A percentile compares a stretch with the other conserved stretches of the same genome.
Evolutionary conservation across 352 stramenopile genomes (phyloP).

Genomic region (Globisporangium alternatum): DNA sequence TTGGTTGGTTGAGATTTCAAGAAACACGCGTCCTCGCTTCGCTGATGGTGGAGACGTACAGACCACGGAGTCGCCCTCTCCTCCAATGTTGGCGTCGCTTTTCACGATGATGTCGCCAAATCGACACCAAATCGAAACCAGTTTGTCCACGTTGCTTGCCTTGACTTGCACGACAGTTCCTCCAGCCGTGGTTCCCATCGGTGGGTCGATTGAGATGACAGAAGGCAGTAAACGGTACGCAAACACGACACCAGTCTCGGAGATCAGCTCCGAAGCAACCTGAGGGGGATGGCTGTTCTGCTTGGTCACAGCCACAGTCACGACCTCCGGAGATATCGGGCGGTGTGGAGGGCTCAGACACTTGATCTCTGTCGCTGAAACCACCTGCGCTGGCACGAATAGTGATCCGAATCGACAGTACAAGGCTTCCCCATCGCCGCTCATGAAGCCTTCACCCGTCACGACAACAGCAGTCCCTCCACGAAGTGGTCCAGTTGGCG

Average conservation of each 20-base stretch:
- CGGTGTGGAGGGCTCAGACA: conserved; percentile 30
- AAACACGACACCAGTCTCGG: conserved; percentile 22
- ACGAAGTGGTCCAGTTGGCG: conserved; percentile 32
- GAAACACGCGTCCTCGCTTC: conserved; percentile 15
- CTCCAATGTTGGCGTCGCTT: neutral
- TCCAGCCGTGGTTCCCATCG: conserved; percentile 16
- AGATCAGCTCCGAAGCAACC: neutral
- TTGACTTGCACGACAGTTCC: conserved; percentile 24
- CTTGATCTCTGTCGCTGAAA: conserved; percentile 12
- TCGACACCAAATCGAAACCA: conserved; percentile 27
- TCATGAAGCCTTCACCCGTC: conserved; percentile 30
- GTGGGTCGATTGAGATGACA: conserved; percentile 24
- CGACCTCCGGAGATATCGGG: conserved; percentile 13
- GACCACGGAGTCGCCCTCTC: conserved; percentile 1
- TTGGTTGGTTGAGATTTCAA: conserved; percentile 44
- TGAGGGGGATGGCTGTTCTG: neutral
- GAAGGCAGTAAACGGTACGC: conserved; percentile 31
- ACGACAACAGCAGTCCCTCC: conserved; percentile 41
- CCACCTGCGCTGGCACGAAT: conserved; percentile 25
- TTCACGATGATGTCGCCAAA: conserved; percentile 32
- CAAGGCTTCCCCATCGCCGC: neutral
- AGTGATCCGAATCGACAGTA: conserved; percentile 39
- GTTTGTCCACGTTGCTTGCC: conserved; percentile 14
- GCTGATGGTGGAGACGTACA: conserved; percentile 22
- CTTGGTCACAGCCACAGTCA: conserved; percentile 30